Conservation (phyloP, 148 eudicot genomes). For the Camellia japonica region DNA sequence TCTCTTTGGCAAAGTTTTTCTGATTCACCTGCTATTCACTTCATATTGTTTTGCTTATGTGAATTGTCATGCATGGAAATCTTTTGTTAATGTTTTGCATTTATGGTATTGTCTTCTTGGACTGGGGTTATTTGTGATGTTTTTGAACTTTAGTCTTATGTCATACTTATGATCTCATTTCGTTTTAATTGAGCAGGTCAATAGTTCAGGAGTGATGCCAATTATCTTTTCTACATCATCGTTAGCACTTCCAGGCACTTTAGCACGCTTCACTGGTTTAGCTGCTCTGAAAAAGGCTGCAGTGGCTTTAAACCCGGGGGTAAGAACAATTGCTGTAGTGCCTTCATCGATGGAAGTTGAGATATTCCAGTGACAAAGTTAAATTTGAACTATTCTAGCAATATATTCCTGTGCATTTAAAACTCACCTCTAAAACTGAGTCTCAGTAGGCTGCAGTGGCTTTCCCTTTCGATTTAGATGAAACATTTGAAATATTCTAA, state of each 20-base stretch:
- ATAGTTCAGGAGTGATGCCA: slow-evolving; percentile 99
- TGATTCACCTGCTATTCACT: background rate
- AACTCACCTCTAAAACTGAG: background rate
- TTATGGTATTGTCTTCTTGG: background rate
- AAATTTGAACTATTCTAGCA: background rate
- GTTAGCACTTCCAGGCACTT: slow-evolving; percentile 88
- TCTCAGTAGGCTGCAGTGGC: background rate
- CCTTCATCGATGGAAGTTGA: background rate
- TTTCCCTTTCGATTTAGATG: background rate
- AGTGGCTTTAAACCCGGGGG: slow-evolving; percentile 87
- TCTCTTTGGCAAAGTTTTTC: background rate
- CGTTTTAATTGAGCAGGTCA: slow-evolving; percentile 52
- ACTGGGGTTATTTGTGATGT: too few relatives aligned
- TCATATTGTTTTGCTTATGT: background rate
- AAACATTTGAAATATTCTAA: background rate
- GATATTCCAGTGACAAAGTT: background rate
- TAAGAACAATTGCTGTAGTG: slow-evolving; percentile 24
- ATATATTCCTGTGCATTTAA: slow-evolving; percentile 6
- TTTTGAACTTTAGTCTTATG: background rate
- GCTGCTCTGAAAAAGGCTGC: slow-evolving; percentile 79
- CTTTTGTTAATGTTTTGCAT: background rate
- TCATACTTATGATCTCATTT: background rate
- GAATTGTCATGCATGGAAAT: background rate
- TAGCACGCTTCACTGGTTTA: slow-evolving; percentile 94
- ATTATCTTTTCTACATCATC: slow-evolving; percentile 98